Evolutionary conservation across 2,329 filamentous ascomycete genomes (phyloP).

Genomic region (Aureobasidium musti): DNA sequence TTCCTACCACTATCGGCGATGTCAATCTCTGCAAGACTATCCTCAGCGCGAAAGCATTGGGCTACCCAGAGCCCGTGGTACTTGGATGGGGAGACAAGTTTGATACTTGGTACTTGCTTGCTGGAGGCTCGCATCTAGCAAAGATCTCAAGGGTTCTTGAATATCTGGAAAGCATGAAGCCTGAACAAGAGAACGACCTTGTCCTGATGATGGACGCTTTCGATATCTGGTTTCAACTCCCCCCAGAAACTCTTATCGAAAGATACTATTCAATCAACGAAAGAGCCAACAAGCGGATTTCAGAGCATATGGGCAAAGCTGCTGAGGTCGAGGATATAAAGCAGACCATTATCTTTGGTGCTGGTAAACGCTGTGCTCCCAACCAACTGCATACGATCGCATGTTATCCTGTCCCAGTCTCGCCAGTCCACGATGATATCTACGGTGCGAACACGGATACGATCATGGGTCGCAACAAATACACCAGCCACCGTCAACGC

Average conservation of each 20-base stretch:
- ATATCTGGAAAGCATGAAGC: constrained; percentile 36
- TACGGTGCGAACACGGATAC: constrained; percentile 52
- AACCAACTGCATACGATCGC: constrained; percentile 48
- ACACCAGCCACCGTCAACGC: constrained; percentile 45
- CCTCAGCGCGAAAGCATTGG: constrained; percentile 34
- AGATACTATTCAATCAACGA: constrained; percentile 55
- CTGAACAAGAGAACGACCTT: constrained; percentile 51
- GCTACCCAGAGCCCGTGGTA: constrained; percentile 35
- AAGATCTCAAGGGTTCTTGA: constrained; percentile 38
- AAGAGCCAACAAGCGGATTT: constrained; percentile 50
- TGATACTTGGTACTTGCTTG: constrained; percentile 2
- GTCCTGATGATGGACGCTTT: constrained; percentile 65
- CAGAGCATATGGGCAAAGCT: constrained; percentile 37
- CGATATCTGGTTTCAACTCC: constrained; percentile 66
- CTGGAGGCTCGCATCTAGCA: constrained; percentile 33
- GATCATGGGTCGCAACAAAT: constrained; percentile 47
- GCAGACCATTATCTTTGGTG: constrained; percentile 59
- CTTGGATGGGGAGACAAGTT: constrained; percentile 34
- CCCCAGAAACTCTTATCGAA: constrained; percentile 62
- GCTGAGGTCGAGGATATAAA: constrained; percentile 44
- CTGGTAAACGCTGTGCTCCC: constrained; percentile 56
- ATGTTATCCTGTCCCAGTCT: constrained; percentile 56
- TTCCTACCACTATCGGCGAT: constrained; percentile 52
- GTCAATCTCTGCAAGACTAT: constrained; percentile 38
- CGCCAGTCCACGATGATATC: constrained; percentile 52